These are phyloP conservation scores for Stropharia rugosoannulata DNA, from an alignment of 768 basidiomycete species.

Conservation along the genomic window DNA sequence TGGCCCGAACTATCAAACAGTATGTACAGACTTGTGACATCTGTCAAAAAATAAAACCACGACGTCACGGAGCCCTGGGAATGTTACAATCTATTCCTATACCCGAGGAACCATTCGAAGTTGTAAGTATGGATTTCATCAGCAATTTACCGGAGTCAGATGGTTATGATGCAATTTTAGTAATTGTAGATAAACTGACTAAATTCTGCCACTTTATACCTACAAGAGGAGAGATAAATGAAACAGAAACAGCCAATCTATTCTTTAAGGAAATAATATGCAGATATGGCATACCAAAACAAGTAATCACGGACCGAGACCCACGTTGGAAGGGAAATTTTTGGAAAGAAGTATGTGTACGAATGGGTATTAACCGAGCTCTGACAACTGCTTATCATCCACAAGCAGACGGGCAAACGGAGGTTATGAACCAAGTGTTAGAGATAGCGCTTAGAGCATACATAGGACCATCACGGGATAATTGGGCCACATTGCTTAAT, in stretches of 20 bases:
- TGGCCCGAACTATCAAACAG: not conserved
- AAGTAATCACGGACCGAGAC: slow-evolving; percentile 19
- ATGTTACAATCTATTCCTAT: slow-evolving; percentile 3
- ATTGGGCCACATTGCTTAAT: too few species aligned
- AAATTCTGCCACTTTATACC: slow-evolving; percentile 19
- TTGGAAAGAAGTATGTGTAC: slow-evolving; percentile 21
- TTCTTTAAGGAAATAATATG: slow-evolving; percentile 20
- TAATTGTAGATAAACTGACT: slow-evolving; percentile 22
- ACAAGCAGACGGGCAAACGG: slow-evolving; percentile 32
- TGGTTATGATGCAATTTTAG: slow-evolving; percentile 15
- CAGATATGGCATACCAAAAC: slow-evolving; percentile 19
- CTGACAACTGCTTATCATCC: slow-evolving; percentile 36
- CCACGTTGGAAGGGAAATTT: slow-evolving; percentile 20
- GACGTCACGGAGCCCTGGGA: slow-evolving; percentile 1
- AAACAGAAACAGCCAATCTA: slow-evolving; percentile 20
- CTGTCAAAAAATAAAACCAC: slow-evolving; percentile 9
- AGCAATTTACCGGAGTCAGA: not conserved
- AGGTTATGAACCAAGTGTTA: slow-evolving; percentile 25
- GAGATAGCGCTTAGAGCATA: too few species aligned
- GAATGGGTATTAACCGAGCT: slow-evolving; percentile 15
- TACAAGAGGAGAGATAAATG: slow-evolving; percentile 11
- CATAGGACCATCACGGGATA: too few species aligned
- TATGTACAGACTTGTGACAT: slow-evolving; percentile 4
- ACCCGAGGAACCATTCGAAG: not conserved
- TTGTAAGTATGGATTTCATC: slow-evolving; percentile 7